These are phyloP conservation scores for Drechslera avenae DNA, from an alignment of 2,329 filamentous ascomycete species.

Conservation along the genomic window DNA sequence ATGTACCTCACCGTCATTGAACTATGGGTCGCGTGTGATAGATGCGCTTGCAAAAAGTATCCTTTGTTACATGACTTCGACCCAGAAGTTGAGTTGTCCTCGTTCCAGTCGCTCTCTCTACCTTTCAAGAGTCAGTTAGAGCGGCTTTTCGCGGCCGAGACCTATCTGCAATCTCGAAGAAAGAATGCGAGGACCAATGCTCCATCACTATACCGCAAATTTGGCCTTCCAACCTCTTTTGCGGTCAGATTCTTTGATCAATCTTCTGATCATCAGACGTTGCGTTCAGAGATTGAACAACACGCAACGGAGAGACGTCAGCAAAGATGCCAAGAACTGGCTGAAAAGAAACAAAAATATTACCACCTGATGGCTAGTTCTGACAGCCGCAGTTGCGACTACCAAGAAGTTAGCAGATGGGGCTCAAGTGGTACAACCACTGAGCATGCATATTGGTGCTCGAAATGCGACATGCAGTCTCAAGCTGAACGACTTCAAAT, in stretches of 20 bases:
- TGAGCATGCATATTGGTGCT: no score
- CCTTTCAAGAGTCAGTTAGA: constrained; percentile 53
- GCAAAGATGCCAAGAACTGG: constrained; percentile 32
- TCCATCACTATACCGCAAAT: constrained; percentile 48
- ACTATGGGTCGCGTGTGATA: constrained; percentile 65
- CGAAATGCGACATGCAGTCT: neutral
- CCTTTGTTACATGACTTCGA: constrained; percentile 55
- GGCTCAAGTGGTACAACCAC: constrained; percentile 2
- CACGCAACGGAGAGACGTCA: constrained; percentile 38
- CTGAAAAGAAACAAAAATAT: constrained; percentile 14
- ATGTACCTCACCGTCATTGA: constrained; percentile 64
- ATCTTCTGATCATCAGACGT: constrained; percentile 49
- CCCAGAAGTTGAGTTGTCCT: constrained; percentile 49
- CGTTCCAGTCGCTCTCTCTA: constrained; percentile 56
- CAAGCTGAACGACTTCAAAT: constrained; percentile 54
- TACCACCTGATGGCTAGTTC: constrained; percentile 18
- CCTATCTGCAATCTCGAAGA: constrained; percentile 51
- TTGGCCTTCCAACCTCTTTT: constrained; percentile 50
- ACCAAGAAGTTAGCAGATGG: neutral
- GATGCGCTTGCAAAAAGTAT: constrained; percentile 47
- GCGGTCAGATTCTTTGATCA: constrained; percentile 55
- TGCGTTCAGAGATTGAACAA: constrained; percentile 48
- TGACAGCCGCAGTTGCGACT: constrained; percentile 18
- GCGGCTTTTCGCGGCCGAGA: constrained; percentile 55
- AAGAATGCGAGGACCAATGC: constrained; percentile 12